A percentile compares a stretch with the other conserved stretches of the same genome.
Conservation (phyloP, 148 eudicot genomes). For the Fallopia convolvulus region DNA sequence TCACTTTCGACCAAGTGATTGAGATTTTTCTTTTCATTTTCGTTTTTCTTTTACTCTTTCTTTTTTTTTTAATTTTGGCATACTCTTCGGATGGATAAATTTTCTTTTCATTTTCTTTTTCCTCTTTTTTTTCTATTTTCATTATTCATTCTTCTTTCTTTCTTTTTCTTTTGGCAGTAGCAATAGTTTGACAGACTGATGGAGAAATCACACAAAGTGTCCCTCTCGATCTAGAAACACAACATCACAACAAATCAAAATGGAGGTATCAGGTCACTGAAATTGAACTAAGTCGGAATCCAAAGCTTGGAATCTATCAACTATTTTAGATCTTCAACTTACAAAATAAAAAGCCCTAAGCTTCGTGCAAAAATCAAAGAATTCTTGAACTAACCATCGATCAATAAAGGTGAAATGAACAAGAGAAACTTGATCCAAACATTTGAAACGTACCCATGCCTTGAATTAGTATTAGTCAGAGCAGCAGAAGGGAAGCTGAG, state of each 20-base stretch:
- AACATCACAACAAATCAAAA: background rate
- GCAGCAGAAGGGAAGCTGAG: slow-evolving; percentile 13
- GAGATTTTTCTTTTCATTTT: too few relatives aligned
- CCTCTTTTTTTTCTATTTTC: too few relatives aligned
- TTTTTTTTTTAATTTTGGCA: too few relatives aligned
- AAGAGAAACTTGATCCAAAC: background rate
- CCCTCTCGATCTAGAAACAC: background rate
- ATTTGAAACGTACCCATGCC: slow-evolving; percentile 19
- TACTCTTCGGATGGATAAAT: too few relatives aligned
- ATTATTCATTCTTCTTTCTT: too few relatives aligned
- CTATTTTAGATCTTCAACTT: slow-evolving; percentile 23
- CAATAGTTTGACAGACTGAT: too few relatives aligned
- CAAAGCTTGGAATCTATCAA: background rate
- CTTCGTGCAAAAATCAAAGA: background rate
- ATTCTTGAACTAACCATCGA: slow-evolving; percentile 2
- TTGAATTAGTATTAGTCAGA: slow-evolving; percentile 13
- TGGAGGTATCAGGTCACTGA: background rate
- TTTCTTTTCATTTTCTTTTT: too few relatives aligned
- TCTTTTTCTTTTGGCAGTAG: too few relatives aligned
- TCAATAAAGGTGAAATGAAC: background rate
- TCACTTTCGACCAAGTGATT: too few relatives aligned
- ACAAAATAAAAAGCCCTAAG: background rate
- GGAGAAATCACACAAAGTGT: background rate
- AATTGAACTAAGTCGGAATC: background rate
- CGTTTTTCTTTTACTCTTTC: too few relatives aligned